Evolutionary conservation across 805 yeast genomes (phyloP), one percentile per base, ranked within the genome.

Genomic region (Yamadazyma olivae): DNA sequence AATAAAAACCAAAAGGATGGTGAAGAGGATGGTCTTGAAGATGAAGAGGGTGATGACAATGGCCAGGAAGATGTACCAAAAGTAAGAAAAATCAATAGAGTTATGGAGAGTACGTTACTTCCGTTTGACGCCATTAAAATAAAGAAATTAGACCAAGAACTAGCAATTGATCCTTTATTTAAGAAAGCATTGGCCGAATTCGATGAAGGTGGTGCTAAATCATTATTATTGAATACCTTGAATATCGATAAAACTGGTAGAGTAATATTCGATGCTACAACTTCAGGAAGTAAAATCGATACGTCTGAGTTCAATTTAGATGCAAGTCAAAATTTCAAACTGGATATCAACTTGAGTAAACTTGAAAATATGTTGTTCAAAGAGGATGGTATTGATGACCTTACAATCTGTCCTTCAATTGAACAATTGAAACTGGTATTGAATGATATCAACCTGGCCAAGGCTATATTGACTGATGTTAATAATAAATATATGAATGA

Each of bases 201-300:
- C 48, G 93, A 84, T 54, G 91, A 83, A 60, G 90, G 90, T 26
- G 91, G 93, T 3, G 81, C 91, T 6, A 83, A 81, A 50, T 76
- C 85, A 40, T 61, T 84, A 33, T 57, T 83, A 28, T 53, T 81
- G 43, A 83, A 83, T 43, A 75, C 85, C 0, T 66, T 83, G 30
- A 67, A 69, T 41, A 64, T 79, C 12, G 81, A 82, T 47, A 38
- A 54, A 1, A 49, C 70, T 1, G 76, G 79, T 0, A 58, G 82
- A 47, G 79, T 83, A 3, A 75, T 81, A 2, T 82, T 83, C 50
- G 91, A 81, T 50, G 86, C 87, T 18, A 64, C 70, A 10, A 61
- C 64, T 6, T 65, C 51, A 33, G 61, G 44, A 10, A 30, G 31
- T 23, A 32, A 21, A 19, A 31, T 16, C 14, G 43, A 45, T 7